Base-by-base conservation (phyloP, 495 filamentous ascomycete genomes). In the Penicillium desertorum region DNA sequence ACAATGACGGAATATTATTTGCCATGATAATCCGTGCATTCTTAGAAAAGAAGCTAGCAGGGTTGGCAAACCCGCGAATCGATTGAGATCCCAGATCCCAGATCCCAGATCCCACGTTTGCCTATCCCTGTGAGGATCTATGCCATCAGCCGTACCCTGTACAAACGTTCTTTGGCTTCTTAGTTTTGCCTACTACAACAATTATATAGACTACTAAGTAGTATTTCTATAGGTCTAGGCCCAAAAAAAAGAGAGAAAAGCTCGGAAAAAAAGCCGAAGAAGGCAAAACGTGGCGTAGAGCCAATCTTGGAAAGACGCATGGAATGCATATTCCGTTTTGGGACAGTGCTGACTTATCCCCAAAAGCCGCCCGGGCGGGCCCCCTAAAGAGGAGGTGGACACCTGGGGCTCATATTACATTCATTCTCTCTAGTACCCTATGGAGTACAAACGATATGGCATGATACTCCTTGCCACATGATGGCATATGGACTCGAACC, bases 81-180 rank as follows among this genome's bases (percentile, higher is more conserved):
- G 55, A 63, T 63, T 54, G 54, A 55, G 62, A 65, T 61, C 57
- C 22, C 11, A 54, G 62, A 65, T 61, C 57, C 22, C 11, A 54
- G 62, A 65, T 61, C 57, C 22, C 11, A 48, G 62, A 63, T 63
- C 58, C 36, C 57, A 47, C 45, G 51, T 41, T 56, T 51, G 30
- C 45, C 25, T 20, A 55, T 61, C 58, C 51, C 45, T 58, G 58
- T 56, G 62, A 52, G 56, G 62, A 58, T 61, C 51, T 4, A 45
- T 19, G 39, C 23, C 25, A 16, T 23, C 51, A 22, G 32, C 48
- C 23, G 22, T 61, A 47, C 43, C 22, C 45, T 45, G 39, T 56
- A 48, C 34, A 17, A 8, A 39, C 36, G 0, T 17, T n/a, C 16
- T 8, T 8, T 37, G 5, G 7, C 36, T 32, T 11, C 10, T 32